Evolutionary conservation across 768 basidiomycete genomes (phyloP), one percentile per base, ranked within the genome.

Genomic region (Termitomyces sp.): DNA sequence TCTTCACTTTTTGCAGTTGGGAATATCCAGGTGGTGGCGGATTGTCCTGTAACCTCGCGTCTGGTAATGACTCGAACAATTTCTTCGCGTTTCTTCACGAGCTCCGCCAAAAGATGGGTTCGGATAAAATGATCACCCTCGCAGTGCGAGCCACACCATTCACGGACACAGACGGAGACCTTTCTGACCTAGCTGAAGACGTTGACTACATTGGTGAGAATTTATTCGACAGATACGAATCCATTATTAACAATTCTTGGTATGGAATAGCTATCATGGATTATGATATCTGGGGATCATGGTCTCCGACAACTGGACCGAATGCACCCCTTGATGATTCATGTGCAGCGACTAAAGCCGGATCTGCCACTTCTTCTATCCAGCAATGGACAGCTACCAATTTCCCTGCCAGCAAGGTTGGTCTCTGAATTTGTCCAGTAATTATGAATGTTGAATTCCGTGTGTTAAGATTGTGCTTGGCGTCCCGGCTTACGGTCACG

Each of bases 251-350:
- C 13, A 46, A 30, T 33, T 3, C 9, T 36, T 24, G 34, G 1
- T 37, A 16, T 31, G 27, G 54, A 18, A 22, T 47, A 85, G 81
- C 72, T 57, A 73, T 87, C 59, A 88, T 87, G 86, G 79, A 78
- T 63, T 88, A 87, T 65, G 86, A 87, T 62, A 66, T 87, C 31
- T 72, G 68, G 67, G 78, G 78, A 78, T 78, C 78, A 65, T 41
- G 34, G 36, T 68, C 73, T 64, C 65, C 79, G 57, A 74, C 80
- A 60, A 75, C 85, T 52, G 94, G 93, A 4, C 87, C 95, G 5
- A 95, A 97, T 69, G 86, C 94, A 0, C 94, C 95, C 5, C 81
- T 96, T 20, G 72, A 81, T 36, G 86, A 93, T 72, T 73, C 80
- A 0, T 95, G 94, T 67, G 81, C 84, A 0, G 63, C 70, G 3